Evolutionary conservation across 768 basidiomycete species (phyloP).

Genomic region (Pulveroboletus frians): DNA sequence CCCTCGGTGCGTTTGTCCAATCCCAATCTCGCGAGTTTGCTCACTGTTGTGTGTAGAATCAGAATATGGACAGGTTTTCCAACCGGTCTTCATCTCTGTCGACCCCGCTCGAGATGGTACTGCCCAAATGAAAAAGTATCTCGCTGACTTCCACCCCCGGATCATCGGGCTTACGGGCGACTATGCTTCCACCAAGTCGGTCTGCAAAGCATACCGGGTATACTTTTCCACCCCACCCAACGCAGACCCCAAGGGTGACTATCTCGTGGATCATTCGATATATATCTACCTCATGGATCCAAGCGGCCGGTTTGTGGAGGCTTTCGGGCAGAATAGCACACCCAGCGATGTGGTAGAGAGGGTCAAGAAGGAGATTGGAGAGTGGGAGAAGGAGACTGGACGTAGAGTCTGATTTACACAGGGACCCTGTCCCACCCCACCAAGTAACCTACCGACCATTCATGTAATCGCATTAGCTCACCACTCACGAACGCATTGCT

Average conservation of each 20-base stretch:
- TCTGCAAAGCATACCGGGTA: constrained; percentile 94
- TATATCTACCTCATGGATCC: constrained; percentile 99
- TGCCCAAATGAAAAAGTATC: constrained; percentile 55
- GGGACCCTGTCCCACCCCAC: background rate
- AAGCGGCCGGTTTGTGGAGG: constrained; percentile 88
- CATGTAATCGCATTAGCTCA: constrained; percentile 15
- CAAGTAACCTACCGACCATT: constrained; percentile 4
- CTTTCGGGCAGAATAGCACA: constrained; percentile 82
- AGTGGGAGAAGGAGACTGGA: constrained; percentile 37
- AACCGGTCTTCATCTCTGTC: constrained; percentile 92
- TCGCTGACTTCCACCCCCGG: constrained; percentile 85
- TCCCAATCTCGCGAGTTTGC: background rate
- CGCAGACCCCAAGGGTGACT: constrained; percentile 85
- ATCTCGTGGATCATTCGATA: constrained; percentile 94
- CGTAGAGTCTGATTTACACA: constrained; percentile 23
- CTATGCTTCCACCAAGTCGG: constrained; percentile 78
- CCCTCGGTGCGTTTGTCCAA: constrained; percentile 50
- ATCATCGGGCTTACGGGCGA: constrained; percentile 85
- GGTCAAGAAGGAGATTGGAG: constrained; percentile 47
- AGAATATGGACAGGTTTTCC: constrained; percentile 64
- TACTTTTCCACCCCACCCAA: constrained; percentile 96
- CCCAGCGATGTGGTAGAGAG: constrained; percentile 63
- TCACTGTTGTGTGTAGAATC: constrained; percentile 46
- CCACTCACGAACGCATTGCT: constrained; percentile 9
- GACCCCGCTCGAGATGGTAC: constrained; percentile 89